Percentiles rank a stretch among this genome's conserved stretches.
phyloP scores from a whole-genome alignment of 768 basidiomycete species.

The Phanerodontia chrysosporium region DNA sequence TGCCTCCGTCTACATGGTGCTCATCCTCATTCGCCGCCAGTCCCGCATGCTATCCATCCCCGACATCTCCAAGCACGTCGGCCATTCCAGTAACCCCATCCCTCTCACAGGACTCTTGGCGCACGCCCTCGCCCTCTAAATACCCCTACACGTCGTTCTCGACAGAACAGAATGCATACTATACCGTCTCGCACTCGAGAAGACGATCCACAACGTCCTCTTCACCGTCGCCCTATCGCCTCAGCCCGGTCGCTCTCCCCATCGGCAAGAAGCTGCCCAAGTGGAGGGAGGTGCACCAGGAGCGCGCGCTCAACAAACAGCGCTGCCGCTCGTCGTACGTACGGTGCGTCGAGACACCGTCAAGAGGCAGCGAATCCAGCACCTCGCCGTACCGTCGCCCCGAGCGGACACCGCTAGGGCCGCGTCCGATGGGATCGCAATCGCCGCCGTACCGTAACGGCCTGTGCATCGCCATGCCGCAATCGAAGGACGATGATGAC shows the following conservation, averaged over 20 bases:
- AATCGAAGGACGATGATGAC: neutral
- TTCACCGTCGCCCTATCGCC: neutral
- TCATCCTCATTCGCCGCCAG: no score
- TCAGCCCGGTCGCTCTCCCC: conserved; percentile 3
- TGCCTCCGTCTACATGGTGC: no score
- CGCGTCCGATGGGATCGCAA: neutral
- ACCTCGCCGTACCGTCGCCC: neutral
- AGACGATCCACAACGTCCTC: conserved; percentile 3
- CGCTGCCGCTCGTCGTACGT: neutral
- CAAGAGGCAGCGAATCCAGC: neutral
- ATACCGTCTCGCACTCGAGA: neutral
- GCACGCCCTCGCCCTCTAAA: neutral
- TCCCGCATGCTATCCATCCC: conserved; percentile 6
- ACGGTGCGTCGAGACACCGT: no score
- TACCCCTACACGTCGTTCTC: neutral
- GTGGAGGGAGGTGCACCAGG: neutral
- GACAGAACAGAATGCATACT: neutral
- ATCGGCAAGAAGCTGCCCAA: conserved; percentile 9
- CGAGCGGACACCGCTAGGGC: neutral
- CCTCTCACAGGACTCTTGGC: neutral
- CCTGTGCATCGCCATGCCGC: neutral
- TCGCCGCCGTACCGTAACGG: neutral
- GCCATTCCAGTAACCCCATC: conserved; percentile 2
- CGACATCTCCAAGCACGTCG: conserved; percentile 7
- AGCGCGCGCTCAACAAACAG: neutral